Percentiles rank a stretch among this genome's conserved stretches.
phyloP scores from a whole-genome alignment of 371 early-diverging fungal genomes.

The Mucor piriformis region DNA sequence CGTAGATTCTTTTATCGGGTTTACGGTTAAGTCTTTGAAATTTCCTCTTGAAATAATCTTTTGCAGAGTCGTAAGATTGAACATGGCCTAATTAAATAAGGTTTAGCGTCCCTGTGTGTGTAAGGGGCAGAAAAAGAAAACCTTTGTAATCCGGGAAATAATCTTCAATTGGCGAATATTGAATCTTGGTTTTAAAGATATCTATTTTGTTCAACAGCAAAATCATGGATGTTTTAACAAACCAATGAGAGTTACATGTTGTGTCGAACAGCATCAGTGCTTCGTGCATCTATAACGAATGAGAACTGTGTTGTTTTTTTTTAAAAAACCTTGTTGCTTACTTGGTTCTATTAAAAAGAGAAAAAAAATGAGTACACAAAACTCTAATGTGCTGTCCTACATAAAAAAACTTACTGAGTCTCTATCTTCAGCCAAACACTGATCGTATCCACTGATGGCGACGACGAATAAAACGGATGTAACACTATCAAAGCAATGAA shows the following conservation, averaged over 20 bases:
- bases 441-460: conserved; percentile 93
- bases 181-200: conserved; percentile 86
- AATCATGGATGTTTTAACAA: conserved; percentile 89
- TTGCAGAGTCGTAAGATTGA: conserved; percentile 30
- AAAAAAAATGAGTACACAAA: not conserved
- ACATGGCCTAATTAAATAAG: conserved; percentile 24
- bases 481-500: conserved; percentile 93
- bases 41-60: conserved; percentile 40
- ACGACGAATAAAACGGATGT: conserved; percentile 93
- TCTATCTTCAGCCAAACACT: conserved; percentile 92
- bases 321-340: not conserved
- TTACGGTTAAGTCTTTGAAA: conserved; percentile 45
- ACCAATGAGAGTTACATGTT: conserved; percentile 95
- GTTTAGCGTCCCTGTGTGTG: too few species aligned
- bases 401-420: conserved; percentile 67
- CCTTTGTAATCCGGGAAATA: conserved; percentile 92
- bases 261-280: conserved; percentile 93
- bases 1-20: conserved; percentile 56
- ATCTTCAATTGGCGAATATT: conserved; percentile 69
- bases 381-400: not conserved
- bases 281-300: conserved; percentile 90
- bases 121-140: too few species aligned
- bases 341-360: conserved; percentile 26
- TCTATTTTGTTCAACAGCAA: conserved; percentile 97
- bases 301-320: too few species aligned